These are phyloP conservation scores for Mycogone perniciosa DNA, from an alignment of 2,329 filamentous ascomycete genomes.

Conservation along the genomic window DNA sequence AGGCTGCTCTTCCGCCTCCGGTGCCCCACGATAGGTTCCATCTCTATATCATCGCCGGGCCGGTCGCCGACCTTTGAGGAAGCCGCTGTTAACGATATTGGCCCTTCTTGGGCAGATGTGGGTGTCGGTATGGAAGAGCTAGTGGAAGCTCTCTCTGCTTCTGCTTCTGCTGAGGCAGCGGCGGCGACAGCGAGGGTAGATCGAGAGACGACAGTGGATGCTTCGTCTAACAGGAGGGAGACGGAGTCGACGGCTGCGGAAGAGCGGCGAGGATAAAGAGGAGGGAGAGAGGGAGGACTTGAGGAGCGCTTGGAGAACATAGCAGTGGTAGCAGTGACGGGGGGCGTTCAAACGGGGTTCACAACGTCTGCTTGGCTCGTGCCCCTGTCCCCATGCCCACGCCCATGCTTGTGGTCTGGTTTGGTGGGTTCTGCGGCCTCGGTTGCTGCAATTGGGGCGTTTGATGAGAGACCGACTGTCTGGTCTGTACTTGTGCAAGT, in stretches of 20 bases:
- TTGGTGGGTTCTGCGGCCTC: constrained; percentile 1
- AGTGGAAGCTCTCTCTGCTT: constrained; percentile 2
- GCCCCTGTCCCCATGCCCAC: constrained; percentile 3
- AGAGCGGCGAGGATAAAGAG: neutral
- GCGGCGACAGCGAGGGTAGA: neutral
- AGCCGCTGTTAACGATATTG: neutral
- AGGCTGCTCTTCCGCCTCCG: constrained; percentile 51
- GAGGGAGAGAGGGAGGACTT: neutral
- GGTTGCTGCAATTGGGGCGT: neutral
- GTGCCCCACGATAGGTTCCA: constrained; percentile 49
- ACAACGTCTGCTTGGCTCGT: constrained; percentile 6
- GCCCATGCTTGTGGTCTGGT: constrained; percentile 3
- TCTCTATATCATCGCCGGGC: constrained; percentile 43
- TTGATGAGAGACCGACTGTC: neutral
- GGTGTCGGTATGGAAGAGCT: constrained; percentile 2
- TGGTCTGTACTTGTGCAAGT: no score
- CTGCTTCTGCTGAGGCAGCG: neutral
- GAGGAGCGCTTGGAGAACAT: constrained; percentile 7
- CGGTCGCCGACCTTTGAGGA: constrained; percentile 12
- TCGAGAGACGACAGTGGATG: constrained; percentile 3
- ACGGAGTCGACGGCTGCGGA: constrained; percentile 7
- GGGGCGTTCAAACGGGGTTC: constrained; percentile 9
- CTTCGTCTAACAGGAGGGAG: constrained; percentile 1
- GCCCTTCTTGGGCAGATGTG: constrained; percentile 1
- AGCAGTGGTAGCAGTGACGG: neutral